Evolutionary conservation across 495 filamentous ascomycete species (phyloP).

Genomic region (Penicillium flavigenum): DNA sequence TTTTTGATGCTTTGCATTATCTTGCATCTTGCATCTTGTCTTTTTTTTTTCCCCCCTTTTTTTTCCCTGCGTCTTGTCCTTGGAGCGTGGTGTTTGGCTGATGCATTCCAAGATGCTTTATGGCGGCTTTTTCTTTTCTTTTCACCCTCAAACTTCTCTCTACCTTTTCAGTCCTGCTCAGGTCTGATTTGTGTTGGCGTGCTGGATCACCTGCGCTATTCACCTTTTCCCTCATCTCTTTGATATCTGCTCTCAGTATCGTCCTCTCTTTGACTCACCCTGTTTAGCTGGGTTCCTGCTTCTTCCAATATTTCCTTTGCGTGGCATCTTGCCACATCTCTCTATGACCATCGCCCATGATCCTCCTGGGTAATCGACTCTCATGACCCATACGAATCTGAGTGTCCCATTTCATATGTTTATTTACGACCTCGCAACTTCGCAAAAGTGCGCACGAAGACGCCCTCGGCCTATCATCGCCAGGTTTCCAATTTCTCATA

Average conservation of each 20-base stretch:
- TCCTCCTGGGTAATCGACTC: slow-evolving; percentile 14
- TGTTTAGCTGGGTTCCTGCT: slow-evolving; percentile 11
- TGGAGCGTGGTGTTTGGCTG: slow-evolving; percentile 30
- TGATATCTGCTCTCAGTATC: slow-evolving; percentile 28
- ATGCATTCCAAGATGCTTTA: slow-evolving; percentile 10
- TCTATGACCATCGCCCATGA: slow-evolving; percentile 21
- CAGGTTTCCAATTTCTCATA: slow-evolving; percentile 9
- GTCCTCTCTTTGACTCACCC: slow-evolving; percentile 18
- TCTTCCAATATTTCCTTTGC: slow-evolving; percentile 19
- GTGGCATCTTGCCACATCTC: slow-evolving; percentile 4
- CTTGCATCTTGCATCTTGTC: slow-evolving; percentile 13
- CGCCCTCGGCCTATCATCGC: slow-evolving; percentile 22
- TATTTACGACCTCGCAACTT: slow-evolving; percentile 24
- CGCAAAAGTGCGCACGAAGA: slow-evolving; percentile 25
- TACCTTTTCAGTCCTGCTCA: not conserved
- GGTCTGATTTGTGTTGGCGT: not conserved
- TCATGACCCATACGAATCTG: slow-evolving; percentile 20
- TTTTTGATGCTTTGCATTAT: not conserved
- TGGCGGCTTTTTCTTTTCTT: slow-evolving; percentile 17
- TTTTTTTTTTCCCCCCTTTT: not conserved
- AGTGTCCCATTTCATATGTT: slow-evolving; percentile 35
- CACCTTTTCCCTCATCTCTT: slow-evolving; percentile 1
- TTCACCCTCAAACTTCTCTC: slow-evolving; percentile 14
- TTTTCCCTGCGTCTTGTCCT: slow-evolving; percentile 20
- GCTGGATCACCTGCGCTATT: slow-evolving; percentile 4